Base-by-base conservation (phyloP, 1,139 yeast genomes). In the Taiozyma onychis region DNA sequence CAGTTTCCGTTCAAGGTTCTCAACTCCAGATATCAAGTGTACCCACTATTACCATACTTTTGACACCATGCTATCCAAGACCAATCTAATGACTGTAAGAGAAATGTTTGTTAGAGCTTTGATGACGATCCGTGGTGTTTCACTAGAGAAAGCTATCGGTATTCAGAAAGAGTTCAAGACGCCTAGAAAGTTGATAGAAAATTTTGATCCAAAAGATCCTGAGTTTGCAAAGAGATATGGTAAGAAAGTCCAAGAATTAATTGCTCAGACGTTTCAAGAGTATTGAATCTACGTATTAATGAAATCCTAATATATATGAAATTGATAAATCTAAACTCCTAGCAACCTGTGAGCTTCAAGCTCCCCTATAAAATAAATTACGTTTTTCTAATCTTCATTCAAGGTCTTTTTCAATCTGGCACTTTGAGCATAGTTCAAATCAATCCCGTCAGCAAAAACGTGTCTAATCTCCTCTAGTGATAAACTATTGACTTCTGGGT, bases 111-210 rank as follows among this genome's bases (percentile, higher is more conserved):
- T 90, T 3, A 73, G 80, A 44, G 83, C 89, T 85, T 73, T 95
- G 27, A 81, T 90, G 86, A 76, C 91, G 1, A 76, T 86, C 2
- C 76, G 80, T 52, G 99, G 99, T 0, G 74, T 93, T 1, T 81
- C 96, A 0, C 69, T 89, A 43, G 97, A 91, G 55, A 88, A 87
- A 64, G 99, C 99, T 0, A 65, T 82, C 11, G 80, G 81, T 4
- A 81, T 95, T 9, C 98, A 91, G 65, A 71, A 67, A 45, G 64
- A 73, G 44, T 89, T 76, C 59, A 76, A 78, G 7, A 88, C 96
- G 0, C 96, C 96, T 0, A 67, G 69, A 39, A 62, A 58, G 26
- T 70, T 89, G 22, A 59, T 81, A 5, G 71, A 72, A 14, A 45
- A 48, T 1, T 61, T 57, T 44, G 57, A 59, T 44, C 47, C 51